A percentile compares a stretch with the other conserved stretches of the same genome.
Evolutionary conservation across 345 rosid species (phyloP).

Genomic region (Ceriops decandra): DNA sequence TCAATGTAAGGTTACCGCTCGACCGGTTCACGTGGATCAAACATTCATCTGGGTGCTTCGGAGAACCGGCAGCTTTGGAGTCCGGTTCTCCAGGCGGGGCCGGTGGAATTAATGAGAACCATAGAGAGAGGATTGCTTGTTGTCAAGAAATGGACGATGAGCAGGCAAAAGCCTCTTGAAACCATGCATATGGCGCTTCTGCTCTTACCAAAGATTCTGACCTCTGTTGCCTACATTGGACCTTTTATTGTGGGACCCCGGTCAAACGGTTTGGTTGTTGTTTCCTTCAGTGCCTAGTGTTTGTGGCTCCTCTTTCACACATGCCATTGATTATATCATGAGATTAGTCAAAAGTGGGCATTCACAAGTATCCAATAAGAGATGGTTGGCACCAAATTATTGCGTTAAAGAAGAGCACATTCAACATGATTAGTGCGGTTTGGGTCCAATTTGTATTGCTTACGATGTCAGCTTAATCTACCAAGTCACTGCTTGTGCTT

Average conservation of each 20-base stretch:
- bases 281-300: constrained; percentile 31
- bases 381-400: not conserved
- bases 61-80: no score
- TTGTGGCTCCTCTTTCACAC: constrained; percentile 3
- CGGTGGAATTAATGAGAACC: no score
- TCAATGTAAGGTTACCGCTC: no score
- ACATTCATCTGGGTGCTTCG: no score
- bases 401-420: not conserved
- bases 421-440: constrained; percentile 1
- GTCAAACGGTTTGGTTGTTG: constrained; percentile 55
- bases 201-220: constrained; percentile 28
- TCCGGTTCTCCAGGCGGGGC: no score
- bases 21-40: no score
- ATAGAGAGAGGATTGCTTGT: no score
- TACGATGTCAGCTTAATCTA: not conserved
- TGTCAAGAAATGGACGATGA: no score
- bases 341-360: not conserved
- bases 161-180: constrained; percentile 26
- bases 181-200: constrained; percentile 14
- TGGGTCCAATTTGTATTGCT: constrained; percentile 7
- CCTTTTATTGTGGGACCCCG: constrained; percentile 29
- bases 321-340: not conserved
- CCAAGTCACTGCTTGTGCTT: no score
- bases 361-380: not conserved
- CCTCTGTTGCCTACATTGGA: not conserved